A percentile compares a stretch with the other conserved stretches of the same genome.
Evolutionary conservation across 2,329 filamentous ascomycete genomes (phyloP).

Genomic region (Thyridium curvatum): DNA sequence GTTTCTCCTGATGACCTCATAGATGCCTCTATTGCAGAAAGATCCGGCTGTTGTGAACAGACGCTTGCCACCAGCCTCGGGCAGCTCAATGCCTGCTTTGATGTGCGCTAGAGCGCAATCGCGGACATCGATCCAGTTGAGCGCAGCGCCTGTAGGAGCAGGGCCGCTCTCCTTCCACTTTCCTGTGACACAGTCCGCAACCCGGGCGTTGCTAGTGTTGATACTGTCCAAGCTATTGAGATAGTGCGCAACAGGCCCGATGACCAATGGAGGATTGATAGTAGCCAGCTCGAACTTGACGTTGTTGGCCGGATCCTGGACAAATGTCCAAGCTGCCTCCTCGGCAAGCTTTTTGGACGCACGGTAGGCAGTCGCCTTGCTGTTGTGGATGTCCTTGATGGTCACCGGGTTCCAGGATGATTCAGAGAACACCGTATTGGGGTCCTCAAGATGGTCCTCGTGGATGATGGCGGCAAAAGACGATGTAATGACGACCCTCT

Average conservation of each 20-base stretch:
- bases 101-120: conserved; percentile 49
- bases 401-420: conserved; percentile 42
- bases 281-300: conserved; percentile 45
- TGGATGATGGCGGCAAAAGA: conserved; percentile 48
- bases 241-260: conserved; percentile 45
- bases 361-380: conserved; percentile 34
- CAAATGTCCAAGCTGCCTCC: conserved; percentile 45
- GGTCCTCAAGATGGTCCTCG: conserved; percentile 27
- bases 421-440: conserved; percentile 31
- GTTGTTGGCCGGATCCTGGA: conserved; percentile 25
- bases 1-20: conserved; percentile 32
- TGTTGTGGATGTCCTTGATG: conserved; percentile 28
- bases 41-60: conserved; percentile 42
- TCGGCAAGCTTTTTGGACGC: conserved; percentile 49
- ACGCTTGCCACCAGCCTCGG: conserved; percentile 41
- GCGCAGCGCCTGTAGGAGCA: conserved; percentile 30
- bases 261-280: conserved; percentile 48
- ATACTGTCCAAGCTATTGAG: conserved; percentile 33
- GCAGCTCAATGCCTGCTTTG: conserved; percentile 37
- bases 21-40: conserved; percentile 40
- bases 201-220: conserved; percentile 24
- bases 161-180: conserved; percentile 35
- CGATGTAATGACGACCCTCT: conserved; percentile 60
- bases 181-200: conserved; percentile 39
- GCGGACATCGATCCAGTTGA: conserved; percentile 49